Conservation (phyloP, 169 alveolate genomes). For the Plasmodium reichenowi region DNA sequence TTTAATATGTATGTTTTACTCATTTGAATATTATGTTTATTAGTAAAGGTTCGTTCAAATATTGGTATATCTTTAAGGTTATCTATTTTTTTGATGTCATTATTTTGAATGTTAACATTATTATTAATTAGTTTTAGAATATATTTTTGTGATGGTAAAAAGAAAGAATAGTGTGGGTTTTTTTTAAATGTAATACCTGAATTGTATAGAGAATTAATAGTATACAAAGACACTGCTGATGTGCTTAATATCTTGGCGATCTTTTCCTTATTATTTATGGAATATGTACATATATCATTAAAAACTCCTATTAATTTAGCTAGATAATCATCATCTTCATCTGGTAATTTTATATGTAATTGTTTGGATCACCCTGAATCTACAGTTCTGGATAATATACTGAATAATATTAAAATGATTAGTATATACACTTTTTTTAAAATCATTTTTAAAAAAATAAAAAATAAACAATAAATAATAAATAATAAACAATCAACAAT, state of each 20-base stretch:
- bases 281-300: conserved; percentile 39
- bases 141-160: conserved; percentile 50
- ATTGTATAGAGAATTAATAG: conserved; percentile 56
- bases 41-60: conserved; percentile 30
- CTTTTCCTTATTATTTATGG: conserved; percentile 39
- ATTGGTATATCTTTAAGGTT: conserved; percentile 8
- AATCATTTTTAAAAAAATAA: conserved; percentile 7
- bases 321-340: conserved; percentile 76
- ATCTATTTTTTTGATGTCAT: conserved; percentile 16
- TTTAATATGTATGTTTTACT: conserved; percentile 23
- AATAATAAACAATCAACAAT: too few relatives aligned
- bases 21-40: neutral
- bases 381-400: conserved; percentile 16
- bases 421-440: conserved; percentile 31
- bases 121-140: conserved; percentile 9
- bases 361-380: conserved; percentile 76
- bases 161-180: conserved; percentile 70
- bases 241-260: conserved; percentile 35
- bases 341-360: conserved; percentile 72
- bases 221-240: conserved; percentile 50
- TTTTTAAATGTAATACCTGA: conserved; percentile 63
- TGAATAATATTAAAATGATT: conserved; percentile 22
- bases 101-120: conserved; percentile 21
- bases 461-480: too few relatives aligned
- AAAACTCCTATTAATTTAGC: conserved; percentile 54